Conservation (phyloP, 805 yeast species). For the Myxozyma udenii region DNA sequence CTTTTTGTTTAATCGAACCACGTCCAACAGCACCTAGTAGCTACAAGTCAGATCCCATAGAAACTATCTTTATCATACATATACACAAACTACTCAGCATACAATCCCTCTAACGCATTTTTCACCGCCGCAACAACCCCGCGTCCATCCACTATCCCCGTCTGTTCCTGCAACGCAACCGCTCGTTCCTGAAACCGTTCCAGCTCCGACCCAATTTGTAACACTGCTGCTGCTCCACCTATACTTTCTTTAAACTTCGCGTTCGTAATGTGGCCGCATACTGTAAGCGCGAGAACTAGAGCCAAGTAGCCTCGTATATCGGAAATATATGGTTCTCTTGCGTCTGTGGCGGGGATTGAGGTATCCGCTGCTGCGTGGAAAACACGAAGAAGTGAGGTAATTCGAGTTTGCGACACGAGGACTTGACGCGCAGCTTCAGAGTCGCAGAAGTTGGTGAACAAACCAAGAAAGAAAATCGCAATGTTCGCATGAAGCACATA, state of each 20-base stretch:
- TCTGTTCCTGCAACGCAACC: background rate
- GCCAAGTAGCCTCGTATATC: constrained; percentile 21
- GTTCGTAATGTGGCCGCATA: background rate
- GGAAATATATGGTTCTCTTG: constrained; percentile 3
- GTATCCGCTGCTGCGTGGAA: background rate
- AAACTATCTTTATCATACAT: too few relatives aligned
- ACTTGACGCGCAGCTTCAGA: constrained; percentile 3
- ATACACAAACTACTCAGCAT: too few relatives aligned
- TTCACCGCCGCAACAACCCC: background rate
- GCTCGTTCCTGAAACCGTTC: background rate
- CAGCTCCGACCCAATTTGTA: background rate
- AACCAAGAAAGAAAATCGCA: constrained; percentile 20
- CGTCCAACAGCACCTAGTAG: too few relatives aligned
- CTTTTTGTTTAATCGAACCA: too few relatives aligned
- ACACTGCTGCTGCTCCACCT: background rate
- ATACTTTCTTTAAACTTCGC: background rate
- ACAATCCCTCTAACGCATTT: background rate
- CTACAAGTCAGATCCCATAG: too few relatives aligned
- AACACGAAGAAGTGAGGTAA: background rate
- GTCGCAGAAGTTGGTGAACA: constrained; percentile 20
- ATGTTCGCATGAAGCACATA: constrained; percentile 15
- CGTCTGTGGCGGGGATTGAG: background rate
- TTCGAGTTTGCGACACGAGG: background rate
- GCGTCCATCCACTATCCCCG: background rate
- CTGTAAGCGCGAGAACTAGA: constrained; percentile 6